Evolutionary conservation across 306 rosid genomes (phyloP).

Genomic region (Urtica urens): DNA sequence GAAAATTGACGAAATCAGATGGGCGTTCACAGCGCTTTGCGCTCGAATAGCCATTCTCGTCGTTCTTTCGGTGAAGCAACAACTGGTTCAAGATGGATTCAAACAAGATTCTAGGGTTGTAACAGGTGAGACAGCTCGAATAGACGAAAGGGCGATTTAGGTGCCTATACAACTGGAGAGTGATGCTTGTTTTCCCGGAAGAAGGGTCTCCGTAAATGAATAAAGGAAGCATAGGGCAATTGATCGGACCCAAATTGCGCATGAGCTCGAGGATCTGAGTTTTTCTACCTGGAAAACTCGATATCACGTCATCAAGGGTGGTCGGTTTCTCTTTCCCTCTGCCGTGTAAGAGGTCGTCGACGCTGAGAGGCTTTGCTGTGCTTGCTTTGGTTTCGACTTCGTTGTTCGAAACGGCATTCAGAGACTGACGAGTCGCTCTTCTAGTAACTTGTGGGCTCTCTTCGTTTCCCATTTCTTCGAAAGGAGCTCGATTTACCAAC

Average conservation of each 20-base stretch:
- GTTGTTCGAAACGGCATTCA: constrained; percentile 26
- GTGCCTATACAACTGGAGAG: constrained; percentile 55
- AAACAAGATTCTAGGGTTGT: constrained; percentile 61
- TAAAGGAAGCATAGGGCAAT: constrained; percentile 71
- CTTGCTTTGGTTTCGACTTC: constrained; percentile 26
- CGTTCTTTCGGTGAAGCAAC: constrained; percentile 55
- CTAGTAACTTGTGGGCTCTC: constrained; percentile 35
- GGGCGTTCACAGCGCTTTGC: constrained; percentile 75
- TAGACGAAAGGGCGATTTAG: constrained; percentile 74
- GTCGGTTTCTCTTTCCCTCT: constrained; percentile 64
- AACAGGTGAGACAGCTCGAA: constrained; percentile 74
- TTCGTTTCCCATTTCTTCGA: constrained; percentile 40
- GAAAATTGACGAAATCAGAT: constrained; percentile 65
- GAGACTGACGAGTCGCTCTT: constrained; percentile 55
- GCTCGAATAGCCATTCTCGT: constrained; percentile 51
- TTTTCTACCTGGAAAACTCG: constrained; percentile 57
- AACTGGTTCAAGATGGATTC: constrained; percentile 72
- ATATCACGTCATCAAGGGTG: constrained; percentile 44
- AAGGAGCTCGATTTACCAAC: no score
- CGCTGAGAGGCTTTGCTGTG: constrained; percentile 26
- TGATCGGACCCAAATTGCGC: constrained; percentile 55
- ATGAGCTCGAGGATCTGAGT: constrained; percentile 54
- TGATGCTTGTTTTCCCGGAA: constrained; percentile 69
- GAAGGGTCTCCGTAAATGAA: constrained; percentile 71
- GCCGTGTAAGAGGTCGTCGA: constrained; percentile 59